phyloP scores from a whole-genome alignment of 805 yeast species.

The Starmerella etchellsii region DNA sequence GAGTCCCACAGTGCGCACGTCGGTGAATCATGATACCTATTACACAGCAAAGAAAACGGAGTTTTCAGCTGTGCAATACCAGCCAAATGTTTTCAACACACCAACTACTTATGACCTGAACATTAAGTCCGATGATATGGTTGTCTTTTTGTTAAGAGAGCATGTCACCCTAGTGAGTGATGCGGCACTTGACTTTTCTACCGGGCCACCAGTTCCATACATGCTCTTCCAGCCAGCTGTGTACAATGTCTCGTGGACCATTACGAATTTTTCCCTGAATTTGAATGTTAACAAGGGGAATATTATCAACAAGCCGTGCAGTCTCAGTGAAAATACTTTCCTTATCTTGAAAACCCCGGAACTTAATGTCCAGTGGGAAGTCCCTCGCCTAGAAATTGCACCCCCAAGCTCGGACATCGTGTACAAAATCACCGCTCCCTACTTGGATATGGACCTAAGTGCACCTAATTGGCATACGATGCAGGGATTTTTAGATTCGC shows the following conservation, averaged over 20 bases:
- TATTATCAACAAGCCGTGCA: constrained; percentile 79
- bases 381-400: constrained; percentile 43
- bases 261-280: constrained; percentile 44
- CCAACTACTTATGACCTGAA: constrained; percentile 53
- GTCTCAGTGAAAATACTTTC: constrained; percentile 66
- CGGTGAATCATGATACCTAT: constrained; percentile 78
- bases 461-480: constrained; percentile 91
- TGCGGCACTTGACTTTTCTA: constrained; percentile 57
- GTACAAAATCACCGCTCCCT: constrained; percentile 32
- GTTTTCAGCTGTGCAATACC: constrained; percentile 45
- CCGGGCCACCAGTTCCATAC: constrained; percentile 54
- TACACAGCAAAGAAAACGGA: constrained; percentile 48
- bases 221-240: constrained; percentile 62
- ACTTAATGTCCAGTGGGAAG: constrained; percentile 34
- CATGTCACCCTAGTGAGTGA: constrained; percentile 67
- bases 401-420: constrained; percentile 21
- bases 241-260: constrained; percentile 48
- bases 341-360: constrained; percentile 57
- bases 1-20: constrained; percentile 55
- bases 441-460: constrained; percentile 48
- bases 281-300: constrained; percentile 78
- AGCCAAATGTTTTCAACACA: constrained; percentile 78
- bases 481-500: constrained; percentile 51
- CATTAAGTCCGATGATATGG: constrained; percentile 39
- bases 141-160: constrained; percentile 62